Percentiles rank a stretch among this genome's conserved stretches.
Conservation (phyloP, 192 early-diverging fungal species). For the Dissophora ornata region DNA sequence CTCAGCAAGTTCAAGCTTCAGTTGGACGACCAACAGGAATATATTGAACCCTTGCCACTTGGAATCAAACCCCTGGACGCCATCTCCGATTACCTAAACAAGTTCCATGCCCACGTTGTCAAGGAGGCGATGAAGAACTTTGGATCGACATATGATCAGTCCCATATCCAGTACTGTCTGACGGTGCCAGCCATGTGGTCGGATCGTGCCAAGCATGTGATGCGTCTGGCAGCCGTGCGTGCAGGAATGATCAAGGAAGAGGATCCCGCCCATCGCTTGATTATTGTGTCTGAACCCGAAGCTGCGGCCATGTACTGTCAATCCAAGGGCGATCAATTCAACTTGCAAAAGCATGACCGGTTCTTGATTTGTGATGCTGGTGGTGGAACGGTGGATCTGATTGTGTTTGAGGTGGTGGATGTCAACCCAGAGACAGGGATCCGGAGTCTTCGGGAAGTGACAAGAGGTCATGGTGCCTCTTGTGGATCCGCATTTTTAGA, state of each 20-base stretch:
- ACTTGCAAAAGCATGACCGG: constrained; percentile 53
- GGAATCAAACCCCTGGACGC: constrained; percentile 57
- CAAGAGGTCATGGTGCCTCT: constrained; percentile 60
- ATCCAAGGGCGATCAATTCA: constrained; percentile 61
- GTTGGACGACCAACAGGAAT: constrained; percentile 55
- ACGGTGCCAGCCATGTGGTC: constrained; percentile 70
- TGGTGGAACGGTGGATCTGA: constrained; percentile 58
- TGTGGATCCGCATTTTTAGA: constrained; percentile 62
- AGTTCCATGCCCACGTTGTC: constrained; percentile 57
- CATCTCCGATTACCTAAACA: constrained; percentile 53
- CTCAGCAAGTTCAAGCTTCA: constrained; percentile 59
- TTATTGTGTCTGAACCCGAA: constrained; percentile 65
- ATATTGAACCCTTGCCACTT: constrained; percentile 52
- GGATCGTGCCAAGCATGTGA: constrained; percentile 64
- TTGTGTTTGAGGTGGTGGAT: constrained; percentile 59
- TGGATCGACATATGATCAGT: constrained; percentile 55
- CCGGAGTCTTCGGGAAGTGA: constrained; percentile 61
- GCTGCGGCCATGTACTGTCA: constrained; percentile 69
- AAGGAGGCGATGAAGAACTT: constrained; percentile 58
- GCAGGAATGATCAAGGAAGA: constrained; percentile 59
- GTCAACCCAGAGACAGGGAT: constrained; percentile 48
- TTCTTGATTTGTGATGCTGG: constrained; percentile 57
- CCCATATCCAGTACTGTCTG: constrained; percentile 55
- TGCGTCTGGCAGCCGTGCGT: constrained; percentile 62
- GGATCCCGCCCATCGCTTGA: constrained; percentile 61